Evolutionary conservation across 148 eudicot species (phyloP), one percentile per base, ranked within the genome.

Genomic region (Cornus suecica): DNA sequence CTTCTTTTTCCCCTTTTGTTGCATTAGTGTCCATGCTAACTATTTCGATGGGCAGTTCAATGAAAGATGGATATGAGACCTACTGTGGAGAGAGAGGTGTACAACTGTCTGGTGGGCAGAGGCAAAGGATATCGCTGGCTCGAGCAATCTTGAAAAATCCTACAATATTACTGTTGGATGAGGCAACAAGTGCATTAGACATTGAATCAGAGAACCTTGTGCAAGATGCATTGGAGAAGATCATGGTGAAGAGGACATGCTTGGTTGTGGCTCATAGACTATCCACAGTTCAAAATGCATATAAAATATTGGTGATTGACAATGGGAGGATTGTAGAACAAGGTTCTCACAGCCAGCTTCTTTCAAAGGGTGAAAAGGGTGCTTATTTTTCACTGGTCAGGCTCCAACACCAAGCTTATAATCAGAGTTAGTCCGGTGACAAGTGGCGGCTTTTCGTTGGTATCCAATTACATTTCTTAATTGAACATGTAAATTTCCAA

Each of bases 41-140:
- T n/a, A n/a, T 41, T 15, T n/a, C 6, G n/a, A 7, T 63, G 66
- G 5, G 65, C 60, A 80, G 86, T 80, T 78, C 88, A 0, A 34
- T 86, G 74, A 73, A 86, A 64, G 80, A 83, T 28, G 88, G 86
- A 29, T 83, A 86, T 54, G 56, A 61, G 28, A 86, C 86, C 2
- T 78, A 79, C 58, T 83, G 88, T 45, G 86, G 88, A 25, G 88
- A 86, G 26, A 56, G 86, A 80, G 88, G 88, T 31, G 63, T 76
- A 32, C 88, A 85, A 29, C 69, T 85, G 26, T 85, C 86, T 16
- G 88, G 88, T 37, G 88, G 88, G 2, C 88, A 85, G 56, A 85
- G 78, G 78, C 88, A 85, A 41, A 37, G 88, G 54, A 70, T 85
- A 32, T 84, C 84, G 10, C 74, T 83, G 1, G 86, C 88, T 14